Evolutionary conservation across 2,329 filamentous ascomycete genomes (phyloP).

Genomic region (Colletotrichum chlorophyti): DNA sequence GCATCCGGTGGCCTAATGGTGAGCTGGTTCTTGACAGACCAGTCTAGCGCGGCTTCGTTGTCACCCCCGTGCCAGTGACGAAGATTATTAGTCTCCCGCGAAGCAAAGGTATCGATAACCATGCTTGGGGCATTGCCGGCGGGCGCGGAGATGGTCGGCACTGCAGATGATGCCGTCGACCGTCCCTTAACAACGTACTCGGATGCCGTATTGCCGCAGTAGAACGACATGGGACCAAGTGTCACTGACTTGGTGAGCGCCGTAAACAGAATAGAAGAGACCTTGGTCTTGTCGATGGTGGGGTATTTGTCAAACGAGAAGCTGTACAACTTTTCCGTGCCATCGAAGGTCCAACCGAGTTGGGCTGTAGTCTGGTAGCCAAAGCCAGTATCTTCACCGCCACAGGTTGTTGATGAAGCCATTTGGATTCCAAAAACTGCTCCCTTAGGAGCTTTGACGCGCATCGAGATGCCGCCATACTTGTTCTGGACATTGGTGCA

Average conservation of each 20-base stretch:
- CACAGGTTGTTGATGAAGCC: slow-evolving; percentile 55
- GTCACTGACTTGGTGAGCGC: slow-evolving; percentile 53
- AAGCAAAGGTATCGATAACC: slow-evolving; percentile 68
- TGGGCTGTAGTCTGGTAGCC: slow-evolving; percentile 49
- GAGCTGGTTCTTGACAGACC: slow-evolving; percentile 57
- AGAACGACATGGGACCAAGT: slow-evolving; percentile 63
- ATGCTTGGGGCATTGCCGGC: slow-evolving; percentile 54
- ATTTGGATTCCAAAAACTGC: slow-evolving; percentile 59
- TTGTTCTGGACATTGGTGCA: slow-evolving; percentile 55
- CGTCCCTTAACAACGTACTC: slow-evolving; percentile 55
- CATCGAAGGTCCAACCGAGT: slow-evolving; percentile 68
- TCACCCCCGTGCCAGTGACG: slow-evolving; percentile 68
- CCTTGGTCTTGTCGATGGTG: slow-evolving; percentile 57
- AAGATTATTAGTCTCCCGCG: slow-evolving; percentile 61
- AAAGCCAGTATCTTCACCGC: slow-evolving; percentile 42
- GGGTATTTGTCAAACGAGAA: slow-evolving; percentile 61
- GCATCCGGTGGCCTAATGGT: slow-evolving; percentile 45
- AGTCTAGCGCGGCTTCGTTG: slow-evolving; percentile 63
- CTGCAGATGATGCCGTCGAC: slow-evolving; percentile 46
- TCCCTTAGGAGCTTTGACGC: slow-evolving; percentile 59
- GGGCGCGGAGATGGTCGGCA: slow-evolving; percentile 56
- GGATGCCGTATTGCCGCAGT: slow-evolving; percentile 58
- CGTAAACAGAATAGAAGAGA: slow-evolving; percentile 58
- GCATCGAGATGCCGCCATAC: slow-evolving; percentile 63
- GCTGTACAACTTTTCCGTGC: slow-evolving; percentile 62